Evolutionary conservation across 2,329 filamentous ascomycete genomes (phyloP).

Genomic region (Gyromitra esculenta): DNA sequence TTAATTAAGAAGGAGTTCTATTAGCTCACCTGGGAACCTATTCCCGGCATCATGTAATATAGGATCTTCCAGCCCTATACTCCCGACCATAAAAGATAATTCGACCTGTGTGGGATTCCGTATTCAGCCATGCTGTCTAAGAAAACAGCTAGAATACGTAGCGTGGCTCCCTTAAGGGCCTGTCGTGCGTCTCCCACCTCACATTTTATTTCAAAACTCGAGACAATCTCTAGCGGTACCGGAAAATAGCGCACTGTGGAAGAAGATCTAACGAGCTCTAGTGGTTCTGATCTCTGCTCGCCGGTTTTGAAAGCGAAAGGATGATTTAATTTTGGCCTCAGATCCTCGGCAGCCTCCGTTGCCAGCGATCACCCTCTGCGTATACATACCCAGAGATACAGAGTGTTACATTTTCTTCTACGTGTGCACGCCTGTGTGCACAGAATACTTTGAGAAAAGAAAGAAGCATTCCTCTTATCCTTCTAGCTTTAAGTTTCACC

Average conservation of each 20-base stretch:
- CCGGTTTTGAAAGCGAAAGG: conserved; percentile 12
- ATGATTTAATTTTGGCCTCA: conserved; percentile 17
- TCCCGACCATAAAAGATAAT: conserved; percentile 3
- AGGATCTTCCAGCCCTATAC: neutral
- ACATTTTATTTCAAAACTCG: conserved; percentile 18
- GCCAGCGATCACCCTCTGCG: neutral
- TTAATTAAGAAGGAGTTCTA: conserved; percentile 17
- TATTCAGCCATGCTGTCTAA: conserved; percentile 31
- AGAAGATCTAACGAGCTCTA: neutral
- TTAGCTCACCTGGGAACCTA: neutral
- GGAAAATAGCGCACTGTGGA: conserved; percentile 16
- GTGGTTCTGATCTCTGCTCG: neutral
- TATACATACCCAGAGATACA: neutral
- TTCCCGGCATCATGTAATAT: neutral
- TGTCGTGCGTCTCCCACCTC: conserved; percentile 8
- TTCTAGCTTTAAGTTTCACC: no score
- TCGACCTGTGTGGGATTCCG: conserved; percentile 35
- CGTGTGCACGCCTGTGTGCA: conserved; percentile 3
- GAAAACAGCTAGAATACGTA: neutral
- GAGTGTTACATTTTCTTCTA: no score
- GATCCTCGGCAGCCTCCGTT: neutral
- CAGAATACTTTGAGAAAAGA: conserved; percentile 1
- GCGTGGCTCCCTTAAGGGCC: neutral
- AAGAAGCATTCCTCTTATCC: no score
- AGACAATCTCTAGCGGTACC: conserved; percentile 14